A percentile compares a stretch with the other conserved stretches of the same genome.
Evolutionary conservation across 1,284 basidiomycete species (phyloP).

Genomic region (Pholiota adiposa): DNA sequence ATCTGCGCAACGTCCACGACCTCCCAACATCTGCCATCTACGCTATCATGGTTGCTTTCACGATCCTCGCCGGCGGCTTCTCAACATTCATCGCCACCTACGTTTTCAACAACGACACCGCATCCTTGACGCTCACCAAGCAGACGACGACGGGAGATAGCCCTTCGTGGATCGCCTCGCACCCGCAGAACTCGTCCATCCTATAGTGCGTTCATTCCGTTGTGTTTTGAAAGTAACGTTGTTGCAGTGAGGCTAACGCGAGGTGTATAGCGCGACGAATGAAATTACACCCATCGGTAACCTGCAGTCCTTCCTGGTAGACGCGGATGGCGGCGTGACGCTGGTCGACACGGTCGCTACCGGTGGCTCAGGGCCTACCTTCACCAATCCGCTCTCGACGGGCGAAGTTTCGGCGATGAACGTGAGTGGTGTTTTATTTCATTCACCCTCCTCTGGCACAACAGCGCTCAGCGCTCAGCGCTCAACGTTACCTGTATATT

Average conservation of each 20-base stretch:
- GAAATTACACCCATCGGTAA: conserved; percentile 46
- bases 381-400: conserved; percentile 50
- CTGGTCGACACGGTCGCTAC: conserved; percentile 49
- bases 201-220: conserved; percentile 60
- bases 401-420: conserved; percentile 63
- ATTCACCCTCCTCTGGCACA: too few relatives aligned
- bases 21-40: background rate
- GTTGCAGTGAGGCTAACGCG: conserved; percentile 1
- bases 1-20: background rate
- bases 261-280: conserved; percentile 49
- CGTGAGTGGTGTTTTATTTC: conserved; percentile 30
- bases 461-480: too few relatives aligned
- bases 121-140: conserved; percentile 38
- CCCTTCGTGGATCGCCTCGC: conserved; percentile 51
- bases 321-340: conserved; percentile 41
- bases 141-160: conserved; percentile 39
- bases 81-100: conserved; percentile 50
- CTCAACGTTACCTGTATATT: too few relatives aligned
- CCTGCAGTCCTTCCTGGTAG: conserved; percentile 56
- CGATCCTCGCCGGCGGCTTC: conserved; percentile 53
- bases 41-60: conserved; percentile 49
- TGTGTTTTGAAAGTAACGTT: background rate
- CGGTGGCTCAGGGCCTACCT: conserved; percentile 54
- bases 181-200: conserved; percentile 46
- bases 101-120: conserved; percentile 44